These are phyloP conservation scores for Lindgomyces ingoldianus DNA, from an alignment of 495 filamentous ascomycete species.

Conservation along the genomic window DNA sequence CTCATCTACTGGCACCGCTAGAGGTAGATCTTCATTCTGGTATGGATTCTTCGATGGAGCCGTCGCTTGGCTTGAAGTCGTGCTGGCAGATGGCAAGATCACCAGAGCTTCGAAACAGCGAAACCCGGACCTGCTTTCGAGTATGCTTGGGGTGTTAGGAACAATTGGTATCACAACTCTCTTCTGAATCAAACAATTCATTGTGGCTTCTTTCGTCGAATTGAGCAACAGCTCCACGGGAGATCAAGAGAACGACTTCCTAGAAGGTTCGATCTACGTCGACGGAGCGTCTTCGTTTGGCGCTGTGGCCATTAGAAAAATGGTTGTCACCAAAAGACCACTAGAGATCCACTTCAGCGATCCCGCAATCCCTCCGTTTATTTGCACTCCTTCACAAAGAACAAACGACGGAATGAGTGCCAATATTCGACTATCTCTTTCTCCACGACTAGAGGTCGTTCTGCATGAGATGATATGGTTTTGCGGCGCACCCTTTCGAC, in stretches of 20 bases:
- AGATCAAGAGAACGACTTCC: constrained; percentile 51
- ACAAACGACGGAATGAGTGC: constrained; percentile 50
- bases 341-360: constrained; percentile 46
- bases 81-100: constrained; percentile 56
- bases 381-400: constrained; percentile 48
- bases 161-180: constrained; percentile 57
- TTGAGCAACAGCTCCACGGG: constrained; percentile 41
- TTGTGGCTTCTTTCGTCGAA: constrained; percentile 54
- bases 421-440: constrained; percentile 46
- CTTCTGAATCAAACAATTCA: constrained; percentile 54
- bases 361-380: constrained; percentile 58
- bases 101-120: constrained; percentile 46
- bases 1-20: constrained; percentile 57
- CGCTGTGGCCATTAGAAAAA: constrained; percentile 53
- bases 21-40: constrained; percentile 58
- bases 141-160: constrained; percentile 55
- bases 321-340: constrained; percentile 45
- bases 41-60: constrained; percentile 60
- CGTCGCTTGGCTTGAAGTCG: constrained; percentile 54
- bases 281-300: constrained; percentile 42
- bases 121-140: constrained; percentile 54
- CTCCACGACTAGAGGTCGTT: too few species aligned
- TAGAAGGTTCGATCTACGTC: constrained; percentile 56
- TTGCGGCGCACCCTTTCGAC: too few species aligned
- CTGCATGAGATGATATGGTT: too few species aligned